phyloP scores from a whole-genome alignment of 176 grass and related monocot species.

The Coix lacrymajobi region DNA sequence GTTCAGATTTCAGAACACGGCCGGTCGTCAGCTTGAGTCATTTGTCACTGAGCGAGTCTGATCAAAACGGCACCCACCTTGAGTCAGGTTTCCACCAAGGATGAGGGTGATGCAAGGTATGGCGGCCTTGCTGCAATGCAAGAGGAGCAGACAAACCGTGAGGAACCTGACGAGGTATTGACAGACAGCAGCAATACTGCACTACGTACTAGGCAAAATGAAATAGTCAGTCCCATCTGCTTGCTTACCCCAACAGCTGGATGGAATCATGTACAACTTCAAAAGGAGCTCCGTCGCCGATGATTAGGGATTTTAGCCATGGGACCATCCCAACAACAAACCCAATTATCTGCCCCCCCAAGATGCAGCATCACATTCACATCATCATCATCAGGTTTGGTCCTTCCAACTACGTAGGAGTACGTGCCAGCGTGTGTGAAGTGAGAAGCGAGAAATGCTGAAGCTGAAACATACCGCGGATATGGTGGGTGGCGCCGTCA shows the following conservation, averaged over 20 bases:
- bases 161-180: neutral
- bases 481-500: slow-evolving; percentile 77
- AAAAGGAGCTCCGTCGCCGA: slow-evolving; percentile 43
- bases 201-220: neutral
- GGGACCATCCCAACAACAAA: slow-evolving; percentile 64
- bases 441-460: neutral
- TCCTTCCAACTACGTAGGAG: neutral
- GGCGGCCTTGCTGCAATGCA: slow-evolving; percentile 72
- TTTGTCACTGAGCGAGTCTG: neutral
- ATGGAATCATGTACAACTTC: slow-evolving; percentile 63
- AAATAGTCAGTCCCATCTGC: neutral
- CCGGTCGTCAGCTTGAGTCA: no score
- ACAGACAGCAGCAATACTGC: neutral
- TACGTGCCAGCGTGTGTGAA: neutral
- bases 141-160: neutral
- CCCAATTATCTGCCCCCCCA: slow-evolving; percentile 55
- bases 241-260: slow-evolving; percentile 60
- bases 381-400: neutral
- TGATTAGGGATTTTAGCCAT: slow-evolving; percentile 61
- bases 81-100: slow-evolving; percentile 81
- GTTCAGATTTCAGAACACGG: neutral
- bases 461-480: slow-evolving; percentile 48
- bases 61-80: slow-evolving; percentile 25
- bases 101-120: slow-evolving; percentile 90
- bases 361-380: neutral